These are phyloP conservation scores for Microthlaspi erraticum DNA, from an alignment of 345 rosid species.

Conservation along the genomic window DNA sequence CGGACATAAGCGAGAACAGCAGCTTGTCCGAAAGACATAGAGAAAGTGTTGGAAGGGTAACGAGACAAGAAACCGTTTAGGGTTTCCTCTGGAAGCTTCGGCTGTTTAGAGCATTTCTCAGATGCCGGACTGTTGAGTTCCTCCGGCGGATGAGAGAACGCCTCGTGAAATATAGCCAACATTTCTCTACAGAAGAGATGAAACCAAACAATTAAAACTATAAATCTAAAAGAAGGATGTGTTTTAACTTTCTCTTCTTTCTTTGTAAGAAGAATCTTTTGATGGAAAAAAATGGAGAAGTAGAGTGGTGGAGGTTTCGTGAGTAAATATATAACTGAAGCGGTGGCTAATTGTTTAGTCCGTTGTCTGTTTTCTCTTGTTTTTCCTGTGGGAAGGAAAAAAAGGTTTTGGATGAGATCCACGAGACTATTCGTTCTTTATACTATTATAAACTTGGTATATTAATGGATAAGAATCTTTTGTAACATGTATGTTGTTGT, in stretches of 20 bases:
- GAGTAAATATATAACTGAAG: conserved; percentile 10
- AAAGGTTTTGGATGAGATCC: conserved; percentile 30
- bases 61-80: conserved; percentile 64
- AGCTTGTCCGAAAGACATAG: conserved; percentile 68
- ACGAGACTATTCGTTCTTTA: neutral
- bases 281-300: neutral
- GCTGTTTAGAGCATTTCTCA: conserved; percentile 51
- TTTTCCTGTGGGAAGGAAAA: conserved; percentile 41
- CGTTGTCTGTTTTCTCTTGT: conserved; percentile 27
- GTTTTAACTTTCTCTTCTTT: neutral
- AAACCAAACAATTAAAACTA: neutral
- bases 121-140: conserved; percentile 96
- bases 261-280: neutral
- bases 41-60: conserved; percentile 62
- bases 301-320: conserved; percentile 2
- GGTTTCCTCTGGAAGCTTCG: conserved; percentile 71
- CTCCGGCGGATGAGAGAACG: conserved; percentile 81
- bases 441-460: too few species aligned
- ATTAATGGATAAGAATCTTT: too few species aligned
- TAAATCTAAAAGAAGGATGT: neutral
- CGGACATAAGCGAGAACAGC: conserved; percentile 74
- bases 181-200: conserved; percentile 15
- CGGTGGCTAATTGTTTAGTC: conserved; percentile 32
- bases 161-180: conserved; percentile 86
- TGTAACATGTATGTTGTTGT: neutral